Evolutionary conservation across 1,139 yeast species (phyloP).

Genomic region (Magnusiomyces suaveolens): DNA sequence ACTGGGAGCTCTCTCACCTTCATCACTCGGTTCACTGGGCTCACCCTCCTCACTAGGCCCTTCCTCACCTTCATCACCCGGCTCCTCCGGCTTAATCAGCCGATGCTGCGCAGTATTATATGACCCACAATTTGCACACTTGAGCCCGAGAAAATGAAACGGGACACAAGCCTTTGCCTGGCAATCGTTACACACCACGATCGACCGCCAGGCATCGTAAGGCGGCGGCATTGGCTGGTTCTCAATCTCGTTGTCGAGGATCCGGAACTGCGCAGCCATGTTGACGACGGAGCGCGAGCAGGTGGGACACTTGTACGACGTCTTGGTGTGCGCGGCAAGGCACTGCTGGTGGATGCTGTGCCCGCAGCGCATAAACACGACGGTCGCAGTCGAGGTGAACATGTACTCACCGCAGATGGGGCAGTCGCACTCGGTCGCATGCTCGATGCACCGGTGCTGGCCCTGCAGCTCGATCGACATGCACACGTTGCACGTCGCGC

Average conservation of each 20-base stretch:
- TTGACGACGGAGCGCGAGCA: conserved; percentile 77
- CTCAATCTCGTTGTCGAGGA: conserved; percentile 71
- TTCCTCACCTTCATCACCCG: conserved; percentile 23
- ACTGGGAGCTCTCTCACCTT: background rate
- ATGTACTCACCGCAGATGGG: conserved; percentile 89
- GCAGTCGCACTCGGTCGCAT: conserved; percentile 84
- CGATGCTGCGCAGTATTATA: conserved; percentile 73
- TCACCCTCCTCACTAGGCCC: background rate
- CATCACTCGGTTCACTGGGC: background rate
- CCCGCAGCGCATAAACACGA: conserved; percentile 89
- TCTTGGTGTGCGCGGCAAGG: conserved; percentile 67
- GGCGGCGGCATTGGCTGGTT: conserved; percentile 76
- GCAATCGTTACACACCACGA: conserved; percentile 81
- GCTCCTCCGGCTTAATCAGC: conserved; percentile 41
- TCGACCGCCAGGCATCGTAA: conserved; percentile 63
- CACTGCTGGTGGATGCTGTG: conserved; percentile 87
- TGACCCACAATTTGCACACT: conserved; percentile 77
- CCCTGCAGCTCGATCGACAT: conserved; percentile 68
- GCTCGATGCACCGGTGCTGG: conserved; percentile 73
- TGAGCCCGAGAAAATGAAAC: conserved; percentile 78
- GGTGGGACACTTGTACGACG: conserved; percentile 82
- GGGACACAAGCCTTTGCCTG: conserved; percentile 67
- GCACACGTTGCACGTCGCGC: conserved; percentile 85
- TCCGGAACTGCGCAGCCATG: conserved; percentile 81
- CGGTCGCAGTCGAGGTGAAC: conserved; percentile 76